phyloP scores from a whole-genome alignment of 495 filamentous ascomycete genomes.

The Daldinia grandis region DNA sequence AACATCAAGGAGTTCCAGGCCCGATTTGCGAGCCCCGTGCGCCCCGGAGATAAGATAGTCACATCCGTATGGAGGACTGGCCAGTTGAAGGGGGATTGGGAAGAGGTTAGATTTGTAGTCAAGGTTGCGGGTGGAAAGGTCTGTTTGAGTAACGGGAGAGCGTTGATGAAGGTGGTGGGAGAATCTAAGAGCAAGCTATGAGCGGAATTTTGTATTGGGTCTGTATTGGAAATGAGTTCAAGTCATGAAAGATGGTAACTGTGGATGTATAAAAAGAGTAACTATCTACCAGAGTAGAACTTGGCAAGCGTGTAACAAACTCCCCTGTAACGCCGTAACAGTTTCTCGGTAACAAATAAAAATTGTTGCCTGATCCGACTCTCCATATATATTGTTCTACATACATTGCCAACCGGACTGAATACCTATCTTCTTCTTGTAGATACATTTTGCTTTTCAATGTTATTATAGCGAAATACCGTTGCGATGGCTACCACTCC shows the following conservation, averaged over 20 bases:
- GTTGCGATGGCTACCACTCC: conserved; percentile 30
- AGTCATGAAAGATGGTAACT: not conserved
- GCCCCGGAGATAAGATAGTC: conserved; percentile 75
- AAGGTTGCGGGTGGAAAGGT: conserved; percentile 77
- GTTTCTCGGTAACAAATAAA: conserved; percentile 22
- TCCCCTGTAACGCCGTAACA: too few species aligned
- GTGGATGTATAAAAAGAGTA: not conserved
- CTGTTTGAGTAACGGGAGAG: conserved; percentile 83
- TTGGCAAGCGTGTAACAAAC: not conserved
- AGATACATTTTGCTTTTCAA: conserved; percentile 8
- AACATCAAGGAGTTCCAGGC: conserved; percentile 89
- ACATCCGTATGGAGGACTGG: conserved; percentile 73
- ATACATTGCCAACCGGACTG: conserved; percentile 2
- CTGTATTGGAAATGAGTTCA: not conserved
- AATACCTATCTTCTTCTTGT: not conserved
- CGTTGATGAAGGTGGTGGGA: conserved; percentile 71
- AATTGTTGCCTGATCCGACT: conserved; percentile 26
- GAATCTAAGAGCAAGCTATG: conserved; percentile 72
- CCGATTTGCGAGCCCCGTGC: conserved; percentile 83
- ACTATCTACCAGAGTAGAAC: not conserved
- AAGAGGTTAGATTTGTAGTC: conserved; percentile 82
- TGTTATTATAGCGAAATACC: not conserved
- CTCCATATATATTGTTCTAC: conserved; percentile 1
- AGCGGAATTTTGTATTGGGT: conserved; percentile 2
- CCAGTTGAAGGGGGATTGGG: conserved; percentile 71